A percentile compares a stretch with the other conserved stretches of the same genome.
Evolutionary conservation across 2,329 filamentous ascomycete species (phyloP).

Genomic region (Podosphaera fusca): DNA sequence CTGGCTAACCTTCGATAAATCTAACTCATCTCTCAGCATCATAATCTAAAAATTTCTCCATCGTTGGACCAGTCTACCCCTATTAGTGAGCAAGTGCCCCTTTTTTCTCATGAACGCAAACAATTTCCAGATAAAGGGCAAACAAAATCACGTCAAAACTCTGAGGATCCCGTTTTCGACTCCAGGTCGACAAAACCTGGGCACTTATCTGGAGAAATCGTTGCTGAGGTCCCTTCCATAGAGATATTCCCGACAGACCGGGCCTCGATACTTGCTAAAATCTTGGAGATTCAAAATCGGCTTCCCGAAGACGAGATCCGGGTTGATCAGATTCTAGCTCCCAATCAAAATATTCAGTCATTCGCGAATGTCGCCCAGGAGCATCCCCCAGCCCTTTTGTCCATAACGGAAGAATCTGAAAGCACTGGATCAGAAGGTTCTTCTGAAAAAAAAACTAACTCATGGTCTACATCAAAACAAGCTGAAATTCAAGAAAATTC

Average conservation of each 20-base stretch:
- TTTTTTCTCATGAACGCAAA: constrained; percentile 13
- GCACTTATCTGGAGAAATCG: constrained; percentile 11
- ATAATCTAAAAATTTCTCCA: no score
- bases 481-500: no score
- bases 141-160: not conserved
- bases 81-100: constrained; percentile 12
- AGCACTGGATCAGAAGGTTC: not conserved
- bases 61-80: constrained; percentile 6
- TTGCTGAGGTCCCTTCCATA: constrained; percentile 12
- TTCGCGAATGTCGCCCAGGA: not conserved
- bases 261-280: constrained; percentile 9
- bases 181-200: not conserved
- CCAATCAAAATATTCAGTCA: not conserved
- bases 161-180: no score
- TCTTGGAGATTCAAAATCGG: constrained; percentile 8
- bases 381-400: not conserved
- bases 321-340: constrained; percentile 6
- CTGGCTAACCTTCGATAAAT: no score
- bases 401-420: not conserved
- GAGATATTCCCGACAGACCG: constrained; percentile 13
- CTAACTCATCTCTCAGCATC: not conserved
- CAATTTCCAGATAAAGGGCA: constrained; percentile 5
- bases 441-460: no score
- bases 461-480: no score
- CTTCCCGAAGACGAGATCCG: constrained; percentile 9